Base-by-base conservation (phyloP, 176 grass and related monocot species). In the Carex kokanica region DNA sequence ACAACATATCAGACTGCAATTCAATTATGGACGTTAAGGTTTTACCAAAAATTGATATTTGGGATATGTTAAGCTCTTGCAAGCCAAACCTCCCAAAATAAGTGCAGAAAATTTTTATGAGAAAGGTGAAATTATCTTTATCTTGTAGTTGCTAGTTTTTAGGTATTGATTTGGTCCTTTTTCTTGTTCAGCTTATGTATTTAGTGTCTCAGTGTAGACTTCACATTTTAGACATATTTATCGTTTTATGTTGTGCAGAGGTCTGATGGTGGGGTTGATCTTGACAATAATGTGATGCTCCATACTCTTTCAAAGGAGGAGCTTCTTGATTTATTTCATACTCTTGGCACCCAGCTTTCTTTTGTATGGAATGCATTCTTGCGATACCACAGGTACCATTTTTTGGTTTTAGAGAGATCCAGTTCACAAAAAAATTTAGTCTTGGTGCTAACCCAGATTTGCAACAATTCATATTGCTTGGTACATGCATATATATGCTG, bases 351-450 rank as follows among this genome's bases (percentile, higher is more conserved):
- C 73, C 92, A 98, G 80, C 73, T 98, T 58, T 88, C 95, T 64
- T 85, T 98, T 84, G 24, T 97, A 65, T 98, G 95, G 95, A 98
- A 88, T 90, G 82, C 83, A 68, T 98, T 98, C 81, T 85, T 98
- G 83, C 92, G 91, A 64, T 98, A 94, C 74, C 95, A 98, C 72
- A 92, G 95, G 90, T 93, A 60, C 78, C 74, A 18, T 72, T 41
- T 67, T 18, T 84, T 78, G 10, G 21, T 83, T 90, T 61, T 68
- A 14, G 10, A 25, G 69, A 74, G 23, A 54, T 54, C 23, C 23
- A 23, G 23, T 2, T 29, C 20, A 53, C 6, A 55, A 77, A 8
- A 43, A 21, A 49, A 55, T 68, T 83, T 18, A 17, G 13, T 55
- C 47, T 18, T 77, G 73, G 24, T 54, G 23, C 24, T 77, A 15